phyloP scores from a whole-genome alignment of 2,329 filamentous ascomycete genomes.

The Cercospora sojina region DNA sequence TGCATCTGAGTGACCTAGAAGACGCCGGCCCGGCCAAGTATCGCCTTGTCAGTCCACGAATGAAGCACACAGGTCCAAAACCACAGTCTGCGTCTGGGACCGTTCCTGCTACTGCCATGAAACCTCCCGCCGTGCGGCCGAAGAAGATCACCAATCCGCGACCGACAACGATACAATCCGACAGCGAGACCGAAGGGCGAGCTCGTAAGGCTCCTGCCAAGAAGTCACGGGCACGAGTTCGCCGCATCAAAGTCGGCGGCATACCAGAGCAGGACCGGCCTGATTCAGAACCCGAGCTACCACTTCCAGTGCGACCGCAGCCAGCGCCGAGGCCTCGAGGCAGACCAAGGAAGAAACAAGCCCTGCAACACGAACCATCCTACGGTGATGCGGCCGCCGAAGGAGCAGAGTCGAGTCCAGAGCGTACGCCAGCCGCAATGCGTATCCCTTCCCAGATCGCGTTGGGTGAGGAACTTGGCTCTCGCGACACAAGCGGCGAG shows the following conservation, averaged over 20 bases:
- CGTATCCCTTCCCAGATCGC: constrained; percentile 36
- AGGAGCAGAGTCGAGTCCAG: constrained; percentile 37
- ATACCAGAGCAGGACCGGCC: not conserved
- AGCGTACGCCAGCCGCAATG: constrained; percentile 39
- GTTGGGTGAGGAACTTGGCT: constrained; percentile 43
- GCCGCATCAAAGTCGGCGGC: constrained; percentile 10
- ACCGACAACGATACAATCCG: not conserved
- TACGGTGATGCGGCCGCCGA: constrained; percentile 38
- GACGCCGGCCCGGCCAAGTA: constrained; percentile 21
- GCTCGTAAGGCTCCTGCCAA: constrained; percentile 12
- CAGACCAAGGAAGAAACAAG: constrained; percentile 27
- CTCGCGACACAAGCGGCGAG: constrained; percentile 46
- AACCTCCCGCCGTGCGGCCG: not conserved
- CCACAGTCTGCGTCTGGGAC: not conserved
- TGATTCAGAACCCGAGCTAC: constrained; percentile 19
- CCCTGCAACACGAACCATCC: constrained; percentile 20
- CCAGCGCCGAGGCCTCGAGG: constrained; percentile 20
- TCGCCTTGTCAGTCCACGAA: constrained; percentile 18
- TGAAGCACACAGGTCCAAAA: not conserved
- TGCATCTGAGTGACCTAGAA: constrained; percentile 25
- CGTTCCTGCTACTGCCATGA: not conserved
- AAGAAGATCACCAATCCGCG: not conserved
- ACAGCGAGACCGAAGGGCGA: constrained; percentile 8
- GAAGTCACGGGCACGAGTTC: constrained; percentile 15
- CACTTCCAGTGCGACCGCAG: constrained; percentile 1